Base-by-base conservation (phyloP, 208 protist species). In the Wallacemonas sp. region DNA sequence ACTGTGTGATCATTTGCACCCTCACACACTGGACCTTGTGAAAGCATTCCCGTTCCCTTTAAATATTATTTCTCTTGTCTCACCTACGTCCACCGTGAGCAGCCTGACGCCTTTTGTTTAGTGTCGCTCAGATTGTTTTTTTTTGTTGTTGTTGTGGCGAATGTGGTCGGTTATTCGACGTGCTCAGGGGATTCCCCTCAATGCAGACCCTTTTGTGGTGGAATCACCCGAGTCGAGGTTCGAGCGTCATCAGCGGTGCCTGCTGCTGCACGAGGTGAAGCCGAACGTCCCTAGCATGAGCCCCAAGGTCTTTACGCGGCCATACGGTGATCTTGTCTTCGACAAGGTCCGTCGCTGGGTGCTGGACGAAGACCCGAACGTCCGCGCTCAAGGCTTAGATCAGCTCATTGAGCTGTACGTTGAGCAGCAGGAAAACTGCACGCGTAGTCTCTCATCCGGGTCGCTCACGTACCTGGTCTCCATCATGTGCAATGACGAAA, bases 111-210 rank as follows among this genome's bases (percentile, higher is more conserved):
- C 36, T 14, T 7, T 41, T 41, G 36, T 41, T 41, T 41, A 14
- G 7, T 41, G 36, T 7, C 0, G 36, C 36, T 41, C 10, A 7
- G 36, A 41, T 14, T 41, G 44, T 33, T 16, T 44, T 1, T 4
- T 29, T 45, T 57, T 68, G 36, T 25, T 33, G 39, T 28, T 36
- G 14, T 4, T 44, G 2, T 22, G 36, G 12, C 12, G 3, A 8
- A 94, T 94, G 89, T 94, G 85, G 89, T 72, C 67, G 29, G 78
- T 92, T 12, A 90, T 92, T 65, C 79, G 89, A n/a, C 71, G 65
- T 28, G 36, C 72, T 14, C 89, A 94, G 67, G 85, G 85, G 3
- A 57, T 86, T 16, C 42, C 63, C 5, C 72, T 67, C 16, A 78
- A 82, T 44, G 63, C 52, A 25, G 46, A 63, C 1, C 69, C 71